phyloP scores from a whole-genome alignment of 1,139 yeast species.

The Pichia sp. region DNA sequence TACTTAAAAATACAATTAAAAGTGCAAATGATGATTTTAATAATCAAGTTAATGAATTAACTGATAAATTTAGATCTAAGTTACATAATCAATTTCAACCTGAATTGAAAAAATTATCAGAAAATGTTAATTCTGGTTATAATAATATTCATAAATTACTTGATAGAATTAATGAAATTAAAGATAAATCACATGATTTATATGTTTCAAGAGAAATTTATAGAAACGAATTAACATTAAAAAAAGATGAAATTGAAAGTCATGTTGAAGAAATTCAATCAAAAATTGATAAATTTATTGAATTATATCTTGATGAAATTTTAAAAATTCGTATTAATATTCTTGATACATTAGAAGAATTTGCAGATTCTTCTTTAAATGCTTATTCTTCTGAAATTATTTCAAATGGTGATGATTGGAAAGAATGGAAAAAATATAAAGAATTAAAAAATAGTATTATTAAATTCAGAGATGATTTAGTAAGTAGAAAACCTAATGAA shows the following conservation, averaged over 20 bases:
- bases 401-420: constrained; percentile 39
- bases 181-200: constrained; percentile 30
- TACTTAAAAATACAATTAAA: constrained; percentile 39
- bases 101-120: constrained; percentile 38
- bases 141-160: constrained; percentile 42
- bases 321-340: constrained; percentile 45
- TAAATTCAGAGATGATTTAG: constrained; percentile 50
- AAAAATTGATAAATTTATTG: constrained; percentile 33
- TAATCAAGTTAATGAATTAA: constrained; percentile 35
- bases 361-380: constrained; percentile 57
- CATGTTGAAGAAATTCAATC: constrained; percentile 35
- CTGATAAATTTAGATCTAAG: constrained; percentile 31
- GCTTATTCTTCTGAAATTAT: constrained; percentile 40
- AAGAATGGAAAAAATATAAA: constrained; percentile 63
- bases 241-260: constrained; percentile 33
- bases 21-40: constrained; percentile 40
- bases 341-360: constrained; percentile 62
- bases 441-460: constrained; percentile 49
- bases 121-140: constrained; percentile 40
- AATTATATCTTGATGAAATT: constrained; percentile 36
- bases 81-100: constrained; percentile 37
- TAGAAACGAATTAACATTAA: constrained; percentile 39
- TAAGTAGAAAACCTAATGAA: constrained; percentile 39
- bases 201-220: constrained; percentile 52
- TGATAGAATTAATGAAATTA: constrained; percentile 43